Base-by-base conservation (phyloP, 495 filamentous ascomycete species). In the Parachaetomium inaequale region DNA sequence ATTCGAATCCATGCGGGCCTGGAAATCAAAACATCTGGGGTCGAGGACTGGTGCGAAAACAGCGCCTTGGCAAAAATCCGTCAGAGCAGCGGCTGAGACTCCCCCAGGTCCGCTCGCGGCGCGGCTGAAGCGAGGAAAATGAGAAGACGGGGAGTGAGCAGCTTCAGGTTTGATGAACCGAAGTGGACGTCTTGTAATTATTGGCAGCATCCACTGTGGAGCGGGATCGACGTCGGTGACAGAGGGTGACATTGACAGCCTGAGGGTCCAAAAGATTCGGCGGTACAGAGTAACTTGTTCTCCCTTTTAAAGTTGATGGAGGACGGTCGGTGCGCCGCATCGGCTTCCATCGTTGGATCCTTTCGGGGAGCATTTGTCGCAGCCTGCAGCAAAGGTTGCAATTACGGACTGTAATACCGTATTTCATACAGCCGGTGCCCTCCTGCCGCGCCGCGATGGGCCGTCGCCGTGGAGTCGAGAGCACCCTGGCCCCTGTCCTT, bases 21-120 rank as follows among this genome's bases (percentile, higher is more conserved):
- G 57, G 21, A 25, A 42, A 43, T 42, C n/a, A 28, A 23, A 49
- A 21, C 3, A 43, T 51, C 43, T 29, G 23, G 47, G 42, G 29
- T 25, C 6, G 1, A 36, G 10, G 8, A 29, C 4, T 19, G 36
- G 54, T 3, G 1, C 25, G 10, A 58, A 49, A 58, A 47, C 55
- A 26, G 28, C 4, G 42, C n/a, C 55, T 55, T 55, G 53, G 53
- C 53, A 11, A 28, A 55, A 40, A n/a, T 17, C 45, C 49, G 38
- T 36, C n/a, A 54, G 51, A 36, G 32, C 4, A 53, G 28, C 26
- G 26, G 32, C 50, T 38, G 19, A 4, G 31, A 54, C 31, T 54
- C 19, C 31, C 31, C 31, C 51, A 17, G n/a, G 36, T 40, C 6
- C 19, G 32, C 51, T 29, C 8, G 23, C 25, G 46, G 8, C 49